phyloP scores from a whole-genome alignment of 495 filamentous ascomycete species.

The Peziza echinospora region DNA sequence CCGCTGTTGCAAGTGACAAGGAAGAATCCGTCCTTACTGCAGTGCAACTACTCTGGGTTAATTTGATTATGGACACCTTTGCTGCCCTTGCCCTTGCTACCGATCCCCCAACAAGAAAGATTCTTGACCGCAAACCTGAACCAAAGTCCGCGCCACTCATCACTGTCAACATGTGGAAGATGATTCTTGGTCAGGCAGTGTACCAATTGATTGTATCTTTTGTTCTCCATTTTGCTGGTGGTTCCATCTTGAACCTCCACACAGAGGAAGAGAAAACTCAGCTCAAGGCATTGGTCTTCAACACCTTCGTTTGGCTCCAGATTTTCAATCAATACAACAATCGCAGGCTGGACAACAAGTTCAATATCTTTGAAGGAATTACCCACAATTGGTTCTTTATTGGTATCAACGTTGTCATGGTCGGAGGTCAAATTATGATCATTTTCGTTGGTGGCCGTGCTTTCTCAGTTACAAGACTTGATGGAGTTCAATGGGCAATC shows the following conservation, averaged over 20 bases:
- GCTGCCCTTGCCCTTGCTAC: constrained; percentile 82
- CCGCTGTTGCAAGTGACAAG: constrained; percentile 41
- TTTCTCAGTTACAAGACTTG: constrained; percentile 37
- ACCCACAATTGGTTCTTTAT: constrained; percentile 64
- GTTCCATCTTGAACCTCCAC: constrained; percentile 36
- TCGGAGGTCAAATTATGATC: constrained; percentile 62
- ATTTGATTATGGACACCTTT: constrained; percentile 90
- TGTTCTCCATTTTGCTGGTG: constrained; percentile 53
- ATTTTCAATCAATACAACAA: constrained; percentile 80
- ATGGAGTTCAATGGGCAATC: constrained; percentile 51
- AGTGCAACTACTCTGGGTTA: constrained; percentile 78
- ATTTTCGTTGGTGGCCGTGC: constrained; percentile 54
- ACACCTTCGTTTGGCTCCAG: constrained; percentile 89
- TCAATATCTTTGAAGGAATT: constrained; percentile 80
- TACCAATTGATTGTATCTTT: constrained; percentile 66
- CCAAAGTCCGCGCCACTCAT: constrained; percentile 58
- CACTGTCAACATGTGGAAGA: constrained; percentile 75
- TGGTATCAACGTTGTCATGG: constrained; percentile 57
- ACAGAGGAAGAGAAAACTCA: constrained; percentile 18
- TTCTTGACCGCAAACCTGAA: constrained; percentile 56
- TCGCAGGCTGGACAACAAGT: constrained; percentile 67
- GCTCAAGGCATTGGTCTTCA: constrained; percentile 58
- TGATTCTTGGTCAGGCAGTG: constrained; percentile 71
- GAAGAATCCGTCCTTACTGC: constrained; percentile 60
- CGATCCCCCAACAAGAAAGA: constrained; percentile 47